These are phyloP conservation scores for Penicillium janthinellum DNA, from an alignment of 2,329 filamentous ascomycete genomes.

Conservation along the genomic window DNA sequence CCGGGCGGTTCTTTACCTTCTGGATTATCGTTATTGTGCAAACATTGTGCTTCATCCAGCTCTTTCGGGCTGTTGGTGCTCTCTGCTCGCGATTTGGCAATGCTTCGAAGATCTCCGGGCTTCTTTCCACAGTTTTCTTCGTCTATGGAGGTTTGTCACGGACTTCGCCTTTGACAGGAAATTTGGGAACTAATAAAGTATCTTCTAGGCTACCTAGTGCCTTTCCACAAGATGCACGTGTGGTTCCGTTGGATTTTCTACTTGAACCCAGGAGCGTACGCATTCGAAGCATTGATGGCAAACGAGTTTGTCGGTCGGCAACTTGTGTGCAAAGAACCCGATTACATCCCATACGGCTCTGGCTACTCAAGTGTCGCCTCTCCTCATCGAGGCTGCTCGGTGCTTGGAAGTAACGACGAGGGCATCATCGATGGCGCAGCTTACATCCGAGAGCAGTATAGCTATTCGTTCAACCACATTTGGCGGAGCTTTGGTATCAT, in stretches of 20 bases:
- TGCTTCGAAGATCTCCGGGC: slow-evolving; percentile 50
- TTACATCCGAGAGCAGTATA: slow-evolving; percentile 57
- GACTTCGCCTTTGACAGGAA: no score
- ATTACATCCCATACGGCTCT: slow-evolving; percentile 49
- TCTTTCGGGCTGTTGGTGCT: slow-evolving; percentile 53
- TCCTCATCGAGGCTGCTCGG: slow-evolving; percentile 33
- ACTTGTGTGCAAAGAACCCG: slow-evolving; percentile 55
- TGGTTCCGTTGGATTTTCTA: slow-evolving; percentile 66
- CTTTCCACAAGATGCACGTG: slow-evolving; percentile 60
- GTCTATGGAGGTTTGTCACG: slow-evolving; percentile 51
- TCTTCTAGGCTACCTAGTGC: slow-evolving; percentile 59
- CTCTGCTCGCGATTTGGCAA: slow-evolving; percentile 50
- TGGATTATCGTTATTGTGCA: slow-evolving; percentile 55
- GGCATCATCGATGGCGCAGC: slow-evolving; percentile 51
- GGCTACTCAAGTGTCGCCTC: slow-evolving; percentile 39
- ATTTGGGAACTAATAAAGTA: background rate
- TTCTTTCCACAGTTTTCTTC: slow-evolving; percentile 47
- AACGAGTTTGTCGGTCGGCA: slow-evolving; percentile 66
- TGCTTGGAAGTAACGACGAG: slow-evolving; percentile 31
- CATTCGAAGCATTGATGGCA: slow-evolving; percentile 66
- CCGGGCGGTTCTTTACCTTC: slow-evolving; percentile 62
- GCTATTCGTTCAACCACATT: slow-evolving; percentile 57
- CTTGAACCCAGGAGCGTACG: slow-evolving; percentile 67
- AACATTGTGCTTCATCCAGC: slow-evolving; percentile 54
- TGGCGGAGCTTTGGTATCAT: slow-evolving; percentile 80